Evolutionary conservation across 2,329 filamentous ascomycete genomes (phyloP).

Genomic region (Emergomyces orientalis): DNA sequence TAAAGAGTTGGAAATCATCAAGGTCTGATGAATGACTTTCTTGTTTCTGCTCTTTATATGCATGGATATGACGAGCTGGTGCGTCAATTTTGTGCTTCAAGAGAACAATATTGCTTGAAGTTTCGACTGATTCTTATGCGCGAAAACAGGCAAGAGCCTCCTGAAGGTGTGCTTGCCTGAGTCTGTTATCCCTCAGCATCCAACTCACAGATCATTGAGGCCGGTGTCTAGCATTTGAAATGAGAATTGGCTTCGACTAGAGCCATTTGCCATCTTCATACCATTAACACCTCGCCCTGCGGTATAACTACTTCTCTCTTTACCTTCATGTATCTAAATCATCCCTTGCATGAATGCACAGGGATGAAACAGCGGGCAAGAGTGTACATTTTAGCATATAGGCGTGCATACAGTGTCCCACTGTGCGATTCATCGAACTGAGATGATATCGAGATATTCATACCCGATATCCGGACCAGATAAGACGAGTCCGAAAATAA

Average conservation of each 20-base stretch:
- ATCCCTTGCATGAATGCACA: background rate
- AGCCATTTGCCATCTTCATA: background rate
- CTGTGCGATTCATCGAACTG: background rate
- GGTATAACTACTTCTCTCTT: background rate
- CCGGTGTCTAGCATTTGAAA: background rate
- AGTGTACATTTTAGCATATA: background rate
- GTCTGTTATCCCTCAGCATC: background rate
- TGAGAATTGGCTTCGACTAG: background rate
- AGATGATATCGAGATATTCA: background rate
- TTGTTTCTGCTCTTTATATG: background rate
- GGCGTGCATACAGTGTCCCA: background rate
- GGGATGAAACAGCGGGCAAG: background rate
- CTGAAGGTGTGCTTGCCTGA: background rate
- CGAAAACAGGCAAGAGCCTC: background rate
- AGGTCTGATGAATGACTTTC: background rate
- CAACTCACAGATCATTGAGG: background rate
- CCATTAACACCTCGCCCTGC: background rate
- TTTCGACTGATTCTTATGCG: background rate
- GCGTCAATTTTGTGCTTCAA: background rate
- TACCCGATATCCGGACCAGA: background rate
- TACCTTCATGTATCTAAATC: background rate
- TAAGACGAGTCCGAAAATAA: background rate
- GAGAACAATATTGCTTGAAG: background rate
- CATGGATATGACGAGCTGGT: background rate
- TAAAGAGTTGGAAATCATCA: background rate